A percentile compares a stretch with the other conserved stretches of the same genome.
phyloP scores from a whole-genome alignment of 2,329 filamentous ascomycete species.

The Dothistroma pini region DNA sequence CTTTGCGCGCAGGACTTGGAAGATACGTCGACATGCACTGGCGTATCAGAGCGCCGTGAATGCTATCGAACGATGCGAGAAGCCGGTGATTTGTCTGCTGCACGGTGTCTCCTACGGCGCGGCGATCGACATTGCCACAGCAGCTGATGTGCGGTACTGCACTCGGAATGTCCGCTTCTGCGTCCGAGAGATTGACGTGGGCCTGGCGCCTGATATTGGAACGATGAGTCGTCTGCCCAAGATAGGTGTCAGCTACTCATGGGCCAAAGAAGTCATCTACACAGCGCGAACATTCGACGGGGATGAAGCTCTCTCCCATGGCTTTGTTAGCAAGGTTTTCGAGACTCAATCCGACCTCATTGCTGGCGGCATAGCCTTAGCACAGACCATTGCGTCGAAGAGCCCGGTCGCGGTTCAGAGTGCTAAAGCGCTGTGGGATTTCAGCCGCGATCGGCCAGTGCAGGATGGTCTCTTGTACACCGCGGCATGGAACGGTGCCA shows the following conservation, averaged over 20 bases:
- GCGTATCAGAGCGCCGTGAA: constrained; percentile 77
- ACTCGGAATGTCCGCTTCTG: constrained; percentile 55
- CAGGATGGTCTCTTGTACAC: constrained; percentile 49
- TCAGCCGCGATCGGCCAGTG: constrained; percentile 71
- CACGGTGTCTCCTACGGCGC: constrained; percentile 76
- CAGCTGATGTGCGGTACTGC: constrained; percentile 67
- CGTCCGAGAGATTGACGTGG: constrained; percentile 80
- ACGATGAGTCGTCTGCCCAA: constrained; percentile 70
- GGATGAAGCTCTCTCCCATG: constrained; percentile 63
- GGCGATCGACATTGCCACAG: constrained; percentile 65
- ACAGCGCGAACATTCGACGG: constrained; percentile 65
- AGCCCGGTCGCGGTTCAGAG: constrained; percentile 84
- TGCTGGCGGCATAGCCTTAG: constrained; percentile 59
- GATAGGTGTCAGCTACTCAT: constrained; percentile 63
- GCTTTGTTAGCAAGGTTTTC: constrained; percentile 66
- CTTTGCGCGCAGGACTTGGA: constrained; percentile 21
- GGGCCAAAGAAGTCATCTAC: constrained; percentile 73
- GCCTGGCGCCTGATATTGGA: constrained; percentile 74
- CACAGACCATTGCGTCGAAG: constrained; percentile 67
- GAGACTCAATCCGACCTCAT: constrained; percentile 61
- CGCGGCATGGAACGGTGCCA: constrained; percentile 23
- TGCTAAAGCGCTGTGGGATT: constrained; percentile 82
- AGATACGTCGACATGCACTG: constrained; percentile 61
- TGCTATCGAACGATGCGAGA: constrained; percentile 77
- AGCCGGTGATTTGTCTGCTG: constrained; percentile 76